phyloP scores from a whole-genome alignment of 2,329 filamentous ascomycete species.

The Aspergillus cejpii region DNA sequence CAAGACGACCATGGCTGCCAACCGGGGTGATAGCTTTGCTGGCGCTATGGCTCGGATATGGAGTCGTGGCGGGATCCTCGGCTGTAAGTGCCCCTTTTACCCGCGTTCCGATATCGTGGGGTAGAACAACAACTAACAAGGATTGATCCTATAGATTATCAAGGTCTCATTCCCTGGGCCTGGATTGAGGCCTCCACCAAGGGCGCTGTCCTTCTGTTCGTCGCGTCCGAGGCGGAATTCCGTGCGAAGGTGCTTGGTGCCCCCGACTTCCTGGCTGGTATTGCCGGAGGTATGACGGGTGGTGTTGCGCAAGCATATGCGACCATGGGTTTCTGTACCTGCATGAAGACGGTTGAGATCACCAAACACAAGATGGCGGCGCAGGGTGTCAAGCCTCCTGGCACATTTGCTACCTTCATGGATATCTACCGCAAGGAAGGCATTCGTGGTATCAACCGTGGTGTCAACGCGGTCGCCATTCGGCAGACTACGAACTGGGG shows the following conservation, averaged over 20 bases:
- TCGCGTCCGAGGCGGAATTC: conserved; percentile 96
- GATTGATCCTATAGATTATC: conserved; percentile 64
- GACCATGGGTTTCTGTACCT: conserved; percentile 99
- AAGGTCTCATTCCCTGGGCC: conserved; percentile 98
- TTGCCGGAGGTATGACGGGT: conserved; percentile 82
- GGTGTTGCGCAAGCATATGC: conserved; percentile 97
- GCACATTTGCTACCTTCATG: conserved; percentile 93
- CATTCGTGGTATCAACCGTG: conserved; percentile 93
- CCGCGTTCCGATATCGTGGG: conserved; percentile 12
- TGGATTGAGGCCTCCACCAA: conserved; percentile 99
- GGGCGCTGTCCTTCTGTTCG: conserved; percentile 96
- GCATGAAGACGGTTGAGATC: conserved; percentile 99
- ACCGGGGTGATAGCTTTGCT: conserved; percentile 80
- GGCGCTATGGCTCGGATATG: conserved; percentile 80
- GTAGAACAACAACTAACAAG: conserved; percentile 12
- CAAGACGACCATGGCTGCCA: conserved; percentile 99
- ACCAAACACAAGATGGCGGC: conserved; percentile 94
- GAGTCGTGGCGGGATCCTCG: conserved; percentile 84
- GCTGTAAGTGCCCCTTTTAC: conserved; percentile 60
- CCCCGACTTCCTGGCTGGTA: conserved; percentile 79
- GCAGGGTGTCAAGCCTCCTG: conserved; percentile 72
- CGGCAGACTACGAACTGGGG: conserved; percentile 99
- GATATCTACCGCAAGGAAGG: conserved; percentile 93
- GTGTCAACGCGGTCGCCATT: conserved; percentile 97
- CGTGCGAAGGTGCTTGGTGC: conserved; percentile 79